phyloP scores from a whole-genome alignment of 148 eudicot genomes.

The Rhododendron vialii region DNA sequence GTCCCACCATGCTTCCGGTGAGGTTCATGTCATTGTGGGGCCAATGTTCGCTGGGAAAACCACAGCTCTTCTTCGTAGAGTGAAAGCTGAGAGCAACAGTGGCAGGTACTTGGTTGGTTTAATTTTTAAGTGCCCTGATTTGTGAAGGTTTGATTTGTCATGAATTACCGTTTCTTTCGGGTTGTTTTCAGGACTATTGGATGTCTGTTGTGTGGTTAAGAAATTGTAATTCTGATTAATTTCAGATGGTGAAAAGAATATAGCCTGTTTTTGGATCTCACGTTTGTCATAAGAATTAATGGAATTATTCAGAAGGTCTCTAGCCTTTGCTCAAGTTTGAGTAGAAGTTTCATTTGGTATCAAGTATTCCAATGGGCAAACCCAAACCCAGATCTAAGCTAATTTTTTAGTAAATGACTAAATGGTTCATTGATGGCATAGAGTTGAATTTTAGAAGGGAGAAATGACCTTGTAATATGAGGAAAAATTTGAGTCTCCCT shows the following conservation, averaged over 20 bases:
- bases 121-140: neutral
- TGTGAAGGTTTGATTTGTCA: neutral
- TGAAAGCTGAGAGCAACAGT: constrained; percentile 41
- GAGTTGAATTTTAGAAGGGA: too few species aligned
- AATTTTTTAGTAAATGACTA: too few species aligned
- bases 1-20: constrained; percentile 31
- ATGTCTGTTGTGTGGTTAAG: too few species aligned
- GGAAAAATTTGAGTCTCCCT: neutral
- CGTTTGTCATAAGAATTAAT: neutral
- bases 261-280: neutral
- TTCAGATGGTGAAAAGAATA: neutral
- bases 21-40: constrained; percentile 86
- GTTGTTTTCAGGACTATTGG: too few species aligned
- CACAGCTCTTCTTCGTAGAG: constrained; percentile 79
- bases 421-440: neutral
- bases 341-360: neutral
- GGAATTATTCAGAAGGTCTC: neutral
- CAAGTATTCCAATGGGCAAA: neutral
- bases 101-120: constrained; percentile 54
- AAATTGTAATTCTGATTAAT: too few species aligned
- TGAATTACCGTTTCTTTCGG: neutral
- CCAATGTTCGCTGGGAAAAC: constrained; percentile 87
- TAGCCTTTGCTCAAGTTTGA: neutral
- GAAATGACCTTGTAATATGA: neutral
- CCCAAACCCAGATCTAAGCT: too few species aligned